phyloP scores from a whole-genome alignment of 192 early-diverging fungal species.

The Pecoramyces ruminantium region DNA sequence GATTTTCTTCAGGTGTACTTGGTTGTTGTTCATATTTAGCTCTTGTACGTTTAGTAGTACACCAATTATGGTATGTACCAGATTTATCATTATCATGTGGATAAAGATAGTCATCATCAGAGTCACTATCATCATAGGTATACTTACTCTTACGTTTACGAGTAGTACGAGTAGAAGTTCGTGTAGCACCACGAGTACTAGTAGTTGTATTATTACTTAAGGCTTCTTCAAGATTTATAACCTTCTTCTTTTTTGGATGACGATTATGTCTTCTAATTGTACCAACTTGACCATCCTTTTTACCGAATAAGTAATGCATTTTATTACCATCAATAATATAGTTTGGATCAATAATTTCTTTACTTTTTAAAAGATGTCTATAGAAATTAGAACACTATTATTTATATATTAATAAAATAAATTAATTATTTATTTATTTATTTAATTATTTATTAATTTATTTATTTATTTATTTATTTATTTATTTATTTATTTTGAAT shows the following conservation, averaged over 20 bases:
- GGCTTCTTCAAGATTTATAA: not conserved
- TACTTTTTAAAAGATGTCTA: slow-evolving; percentile 69
- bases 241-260: slow-evolving; percentile 30
- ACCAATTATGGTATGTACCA: slow-evolving; percentile 42
- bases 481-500: too few species aligned
- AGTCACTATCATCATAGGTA: slow-evolving; percentile 38
- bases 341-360: slow-evolving; percentile 77
- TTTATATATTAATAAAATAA: too few species aligned
- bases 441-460: too few species aligned
- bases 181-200: slow-evolving; percentile 8
- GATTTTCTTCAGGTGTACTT: slow-evolving; percentile 35
- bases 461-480: too few species aligned
- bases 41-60: slow-evolving; percentile 38
- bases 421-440: too few species aligned
- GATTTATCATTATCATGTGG: slow-evolving; percentile 26
- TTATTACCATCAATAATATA: slow-evolving; percentile 80
- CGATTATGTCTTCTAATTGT: slow-evolving; percentile 57
- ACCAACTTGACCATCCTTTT: slow-evolving; percentile 66
- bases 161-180: slow-evolving; percentile 20
- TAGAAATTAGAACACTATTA: slow-evolving; percentile 98
- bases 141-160: slow-evolving; percentile 12
- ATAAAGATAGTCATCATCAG: slow-evolving; percentile 12
- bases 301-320: slow-evolving; percentile 78
- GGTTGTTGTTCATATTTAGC: slow-evolving; percentile 10
- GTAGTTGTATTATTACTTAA: not conserved